phyloP scores from a whole-genome alignment of 495 filamentous ascomycete species.

The Lepidopterella palustris region DNA sequence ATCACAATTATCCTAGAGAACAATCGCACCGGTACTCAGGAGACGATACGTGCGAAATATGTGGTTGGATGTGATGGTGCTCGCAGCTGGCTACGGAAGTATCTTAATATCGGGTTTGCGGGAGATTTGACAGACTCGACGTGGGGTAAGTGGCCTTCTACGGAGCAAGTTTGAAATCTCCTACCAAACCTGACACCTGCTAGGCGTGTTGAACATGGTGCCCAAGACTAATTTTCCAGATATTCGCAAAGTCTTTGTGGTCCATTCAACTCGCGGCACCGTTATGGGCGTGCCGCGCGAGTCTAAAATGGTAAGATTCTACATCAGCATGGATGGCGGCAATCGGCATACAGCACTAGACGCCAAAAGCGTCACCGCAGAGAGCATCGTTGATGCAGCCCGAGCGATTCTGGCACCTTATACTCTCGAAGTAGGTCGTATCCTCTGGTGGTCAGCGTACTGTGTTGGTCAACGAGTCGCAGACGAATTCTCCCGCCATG shows the following conservation, averaged over 20 bases:
- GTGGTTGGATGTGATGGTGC: constrained; percentile 52
- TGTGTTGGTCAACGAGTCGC: constrained; percentile 68
- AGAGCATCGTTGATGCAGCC: constrained; percentile 52
- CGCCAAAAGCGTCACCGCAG: constrained; percentile 47
- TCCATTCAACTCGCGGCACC: too few species aligned
- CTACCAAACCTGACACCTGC: too few species aligned
- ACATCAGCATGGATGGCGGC: too few species aligned
- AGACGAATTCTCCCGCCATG: constrained; percentile 57
- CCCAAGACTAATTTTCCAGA: too few species aligned
- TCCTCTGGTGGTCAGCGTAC: constrained; percentile 40
- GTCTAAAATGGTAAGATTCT: too few species aligned
- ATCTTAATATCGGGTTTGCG: constrained; percentile 52
- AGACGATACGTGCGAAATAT: constrained; percentile 54
- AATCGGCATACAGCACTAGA: too few species aligned
- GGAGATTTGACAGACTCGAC: constrained; percentile 60
- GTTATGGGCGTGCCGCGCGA: too few species aligned
- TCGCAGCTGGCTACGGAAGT: constrained; percentile 51
- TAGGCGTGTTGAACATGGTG: too few species aligned
- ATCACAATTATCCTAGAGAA: too few species aligned
- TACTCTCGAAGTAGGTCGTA: constrained; percentile 52
- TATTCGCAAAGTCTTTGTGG: too few species aligned
- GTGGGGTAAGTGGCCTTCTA: constrained; percentile 44
- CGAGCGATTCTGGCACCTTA: constrained; percentile 57
- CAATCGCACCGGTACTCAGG: constrained; percentile 31
- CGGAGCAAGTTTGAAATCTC: constrained; percentile 1